A percentile compares a stretch with the other conserved stretches of the same genome.
These are phyloP conservation scores for Candida adriatica DNA, from an alignment of 805 yeast genomes.

Conservation along the genomic window DNA sequence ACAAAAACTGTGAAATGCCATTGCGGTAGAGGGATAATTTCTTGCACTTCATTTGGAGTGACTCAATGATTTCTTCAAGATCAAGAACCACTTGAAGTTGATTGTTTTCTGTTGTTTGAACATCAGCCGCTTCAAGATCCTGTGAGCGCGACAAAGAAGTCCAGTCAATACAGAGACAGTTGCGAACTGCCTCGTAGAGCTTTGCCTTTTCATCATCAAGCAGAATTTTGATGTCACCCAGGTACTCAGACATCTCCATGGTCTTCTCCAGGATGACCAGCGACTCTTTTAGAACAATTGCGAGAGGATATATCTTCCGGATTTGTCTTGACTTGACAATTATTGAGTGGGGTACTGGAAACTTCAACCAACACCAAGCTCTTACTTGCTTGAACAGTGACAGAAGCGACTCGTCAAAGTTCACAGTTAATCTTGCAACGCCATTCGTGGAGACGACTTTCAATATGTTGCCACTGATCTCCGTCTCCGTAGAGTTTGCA, in stretches of 20 bases:
- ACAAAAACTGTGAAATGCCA: conserved; percentile 18
- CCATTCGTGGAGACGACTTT: conserved; percentile 25
- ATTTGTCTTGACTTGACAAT: conserved; percentile 41
- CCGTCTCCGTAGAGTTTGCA: conserved; percentile 16
- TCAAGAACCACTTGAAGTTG: conserved; percentile 23
- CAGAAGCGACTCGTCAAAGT: conserved; percentile 41
- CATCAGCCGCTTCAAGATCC: conserved; percentile 35
- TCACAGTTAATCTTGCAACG: conserved; percentile 33
- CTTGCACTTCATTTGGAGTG: conserved; percentile 26
- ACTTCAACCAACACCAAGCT: conserved; percentile 41
- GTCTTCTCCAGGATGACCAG: conserved; percentile 33
- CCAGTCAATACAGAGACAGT: conserved; percentile 45
- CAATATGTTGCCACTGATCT: conserved; percentile 32
- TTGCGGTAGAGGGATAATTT: conserved; percentile 25
- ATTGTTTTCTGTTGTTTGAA: conserved; percentile 25
- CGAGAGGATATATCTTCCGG: conserved; percentile 49
- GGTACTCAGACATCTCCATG: conserved; percentile 25
- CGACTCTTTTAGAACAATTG: conserved; percentile 46
- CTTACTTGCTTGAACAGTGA: conserved; percentile 47
- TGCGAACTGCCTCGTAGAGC: conserved; percentile 28
- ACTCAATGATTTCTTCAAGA: conserved; percentile 27
- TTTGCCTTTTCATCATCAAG: conserved; percentile 28
- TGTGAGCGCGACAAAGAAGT: conserved; percentile 39
- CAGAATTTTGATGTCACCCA: conserved; percentile 37
- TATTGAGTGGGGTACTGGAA: conserved; percentile 50